Evolutionary conservation across 352 stramenopile genomes (phyloP).

Genomic region (Thalassiosira exigua): DNA sequence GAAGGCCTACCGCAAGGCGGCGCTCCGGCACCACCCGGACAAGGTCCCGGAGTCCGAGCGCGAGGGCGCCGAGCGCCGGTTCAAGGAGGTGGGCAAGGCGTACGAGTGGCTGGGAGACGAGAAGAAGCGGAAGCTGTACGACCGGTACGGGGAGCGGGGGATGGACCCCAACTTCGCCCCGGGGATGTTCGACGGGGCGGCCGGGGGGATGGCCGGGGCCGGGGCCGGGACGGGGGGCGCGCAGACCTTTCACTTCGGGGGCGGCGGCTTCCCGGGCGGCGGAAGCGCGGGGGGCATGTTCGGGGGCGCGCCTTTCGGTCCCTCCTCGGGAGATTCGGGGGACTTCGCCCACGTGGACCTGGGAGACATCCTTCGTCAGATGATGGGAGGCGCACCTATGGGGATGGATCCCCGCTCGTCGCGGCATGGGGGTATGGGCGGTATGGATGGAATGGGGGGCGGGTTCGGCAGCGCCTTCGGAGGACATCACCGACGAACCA

Average conservation of each 20-base stretch:
- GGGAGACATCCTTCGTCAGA: conserved; percentile 58
- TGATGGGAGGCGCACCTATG: conserved; percentile 54
- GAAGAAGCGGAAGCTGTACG: conserved; percentile 76
- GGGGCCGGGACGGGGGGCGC: conserved; percentile 30
- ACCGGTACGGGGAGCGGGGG: conserved; percentile 72
- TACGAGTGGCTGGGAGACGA: conserved; percentile 86
- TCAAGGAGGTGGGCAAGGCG: conserved; percentile 84
- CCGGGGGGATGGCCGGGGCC: background rate
- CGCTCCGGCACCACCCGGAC: conserved; percentile 62
- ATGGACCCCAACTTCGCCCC: conserved; percentile 61
- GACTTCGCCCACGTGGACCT: conserved; percentile 57
- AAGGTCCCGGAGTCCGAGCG: conserved; percentile 63
- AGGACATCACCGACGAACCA: conserved; percentile 11
- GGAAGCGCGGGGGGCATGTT: conserved; percentile 38
- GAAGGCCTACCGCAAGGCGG: conserved; percentile 64
- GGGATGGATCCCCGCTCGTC: conserved; percentile 1
- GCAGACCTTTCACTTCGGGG: conserved; percentile 37
- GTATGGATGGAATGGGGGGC: background rate
- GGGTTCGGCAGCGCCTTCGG: conserved; percentile 10
- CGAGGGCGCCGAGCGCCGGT: conserved; percentile 73
- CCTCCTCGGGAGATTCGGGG: background rate
- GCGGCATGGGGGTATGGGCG: background rate
- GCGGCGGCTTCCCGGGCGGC: conserved; percentile 11
- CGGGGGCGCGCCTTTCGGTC: conserved; percentile 11
- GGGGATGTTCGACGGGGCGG: conserved; percentile 16